Percentiles rank a stretch among this genome's conserved stretches.
Evolutionary conservation across 768 basidiomycete species (phyloP).

Genomic region (Lentinula aciculospora): DNA sequence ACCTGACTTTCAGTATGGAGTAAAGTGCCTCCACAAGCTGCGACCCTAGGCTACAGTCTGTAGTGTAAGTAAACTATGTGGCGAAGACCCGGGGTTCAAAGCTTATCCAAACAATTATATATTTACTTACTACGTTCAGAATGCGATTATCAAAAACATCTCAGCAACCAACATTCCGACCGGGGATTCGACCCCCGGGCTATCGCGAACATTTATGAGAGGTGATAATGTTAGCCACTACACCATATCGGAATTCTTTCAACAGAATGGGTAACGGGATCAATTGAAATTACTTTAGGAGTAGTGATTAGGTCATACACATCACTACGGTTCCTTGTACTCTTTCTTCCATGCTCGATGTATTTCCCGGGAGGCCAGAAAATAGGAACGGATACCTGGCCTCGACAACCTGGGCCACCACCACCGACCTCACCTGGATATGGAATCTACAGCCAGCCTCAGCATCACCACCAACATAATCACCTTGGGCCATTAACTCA

Average conservation of each 20-base stretch:
- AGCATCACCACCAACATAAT: conserved; percentile 1
- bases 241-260: not conserved
- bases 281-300: no score
- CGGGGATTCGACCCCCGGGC: not conserved
- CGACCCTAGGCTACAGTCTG: no score
- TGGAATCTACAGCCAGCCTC: conserved; percentile 52
- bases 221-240: not conserved
- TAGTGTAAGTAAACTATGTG: no score
- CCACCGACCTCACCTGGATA: conserved; percentile 73
- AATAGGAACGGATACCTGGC: conserved; percentile 1
- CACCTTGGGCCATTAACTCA: conserved; percentile 40
- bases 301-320: not conserved
- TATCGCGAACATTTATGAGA: not conserved
- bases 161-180: not conserved
- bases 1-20: no score
- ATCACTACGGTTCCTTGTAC: not conserved
- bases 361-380: conserved; percentile 2
- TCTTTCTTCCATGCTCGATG: not conserved
- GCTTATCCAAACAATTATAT: no score
- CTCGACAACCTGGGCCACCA: conserved; percentile 21
- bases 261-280: not conserved
- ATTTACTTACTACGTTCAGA: no score
- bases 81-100: no score
- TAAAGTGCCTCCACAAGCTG: no score
- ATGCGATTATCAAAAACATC: no score